Base-by-base conservation (phyloP, 2,329 filamentous ascomycete species). In the Coleophoma cylindrospora region DNA sequence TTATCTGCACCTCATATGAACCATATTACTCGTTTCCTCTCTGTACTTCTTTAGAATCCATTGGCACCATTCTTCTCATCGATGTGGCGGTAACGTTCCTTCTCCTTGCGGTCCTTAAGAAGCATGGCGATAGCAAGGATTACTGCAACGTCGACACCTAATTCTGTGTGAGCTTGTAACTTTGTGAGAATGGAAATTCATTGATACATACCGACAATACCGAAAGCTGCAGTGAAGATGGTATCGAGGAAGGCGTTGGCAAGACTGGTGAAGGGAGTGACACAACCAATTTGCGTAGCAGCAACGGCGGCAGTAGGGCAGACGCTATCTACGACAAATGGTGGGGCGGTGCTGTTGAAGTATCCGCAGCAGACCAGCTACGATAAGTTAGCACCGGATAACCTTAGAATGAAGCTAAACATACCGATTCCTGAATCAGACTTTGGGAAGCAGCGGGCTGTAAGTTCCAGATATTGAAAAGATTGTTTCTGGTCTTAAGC, bases 281-380 rank as follows among this genome's bases (percentile, higher is more conserved):
- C 77, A 65, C 89, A 94, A 9, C 87, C 87, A 50, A 77, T 75
- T 64, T 85, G 79, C 34, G 87, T 75, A 13, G 85, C 83, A 2
- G 89, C 87, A 36, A 84, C 79, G 2, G 86, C 80, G 7, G 86
- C 80, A 62, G 83, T 88, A 10, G 81, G 76, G 66, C 89, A 94
- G 2, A 77, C 80, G 6, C 67, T 57, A 61, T 91, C 84, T 50
- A 79, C 81, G 55, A 89, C 74, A 65, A 91, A 92, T 47, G 84
- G 81, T 11, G 86, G 86, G 12, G 80, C 76, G 4, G 83, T 86
- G 66, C 78, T 81, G 70, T 91, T 89, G 59, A 80, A 70, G 70
- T 89, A 94, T 54, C 89, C 89, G 61, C 89, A 94, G 79, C 89
- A 94, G 60, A 81, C 66, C 66, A 92, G 91, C 83, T 90, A 62